These are phyloP conservation scores for Corinectria fuckeliana DNA, from an alignment of 2,329 filamentous ascomycete genomes.

Conservation along the genomic window DNA sequence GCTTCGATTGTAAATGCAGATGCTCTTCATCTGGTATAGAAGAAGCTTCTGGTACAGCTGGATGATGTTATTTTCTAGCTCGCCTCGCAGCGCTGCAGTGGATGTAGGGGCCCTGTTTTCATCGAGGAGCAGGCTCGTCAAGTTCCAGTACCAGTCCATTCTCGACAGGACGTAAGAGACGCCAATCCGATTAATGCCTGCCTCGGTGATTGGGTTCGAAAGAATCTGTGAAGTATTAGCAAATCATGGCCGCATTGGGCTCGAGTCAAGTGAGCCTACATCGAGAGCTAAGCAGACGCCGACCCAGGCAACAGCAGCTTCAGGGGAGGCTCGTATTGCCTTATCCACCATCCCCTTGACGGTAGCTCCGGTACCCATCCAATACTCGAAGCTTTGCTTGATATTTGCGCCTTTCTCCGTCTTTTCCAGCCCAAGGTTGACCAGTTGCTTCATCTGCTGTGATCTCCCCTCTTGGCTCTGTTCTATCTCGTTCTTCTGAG, in stretches of 20 bases:
- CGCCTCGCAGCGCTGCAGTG: slow-evolving; percentile 14
- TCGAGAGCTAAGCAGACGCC: slow-evolving; percentile 43
- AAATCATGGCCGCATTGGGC: neutral
- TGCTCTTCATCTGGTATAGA: slow-evolving; percentile 50
- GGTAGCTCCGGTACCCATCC: neutral
- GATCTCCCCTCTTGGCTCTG: neutral
- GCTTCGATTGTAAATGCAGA: slow-evolving; percentile 45
- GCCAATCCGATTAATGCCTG: slow-evolving; percentile 38
- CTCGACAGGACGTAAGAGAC: slow-evolving; percentile 44
- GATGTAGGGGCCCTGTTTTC: slow-evolving; percentile 24
- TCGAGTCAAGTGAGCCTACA: slow-evolving; percentile 29
- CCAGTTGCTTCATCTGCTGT: slow-evolving; percentile 11
- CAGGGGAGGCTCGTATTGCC: slow-evolving; percentile 38
- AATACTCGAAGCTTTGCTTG: slow-evolving; percentile 6
- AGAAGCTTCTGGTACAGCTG: slow-evolving; percentile 49
- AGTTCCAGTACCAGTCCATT: slow-evolving; percentile 48
- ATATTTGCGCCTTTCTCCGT: neutral
- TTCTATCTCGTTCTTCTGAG: neutral
- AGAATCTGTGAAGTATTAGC: slow-evolving; percentile 36
- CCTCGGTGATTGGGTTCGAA: slow-evolving; percentile 37
- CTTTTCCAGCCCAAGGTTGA: slow-evolving; percentile 9
- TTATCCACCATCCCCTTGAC: slow-evolving; percentile 12
- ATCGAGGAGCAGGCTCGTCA: slow-evolving; percentile 40
- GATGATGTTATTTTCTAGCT: slow-evolving; percentile 40
- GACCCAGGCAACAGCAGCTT: slow-evolving; percentile 47